Base-by-base conservation (phyloP, 164 flowering plant genomes). In the Euptelea pleiosperma region DNA sequence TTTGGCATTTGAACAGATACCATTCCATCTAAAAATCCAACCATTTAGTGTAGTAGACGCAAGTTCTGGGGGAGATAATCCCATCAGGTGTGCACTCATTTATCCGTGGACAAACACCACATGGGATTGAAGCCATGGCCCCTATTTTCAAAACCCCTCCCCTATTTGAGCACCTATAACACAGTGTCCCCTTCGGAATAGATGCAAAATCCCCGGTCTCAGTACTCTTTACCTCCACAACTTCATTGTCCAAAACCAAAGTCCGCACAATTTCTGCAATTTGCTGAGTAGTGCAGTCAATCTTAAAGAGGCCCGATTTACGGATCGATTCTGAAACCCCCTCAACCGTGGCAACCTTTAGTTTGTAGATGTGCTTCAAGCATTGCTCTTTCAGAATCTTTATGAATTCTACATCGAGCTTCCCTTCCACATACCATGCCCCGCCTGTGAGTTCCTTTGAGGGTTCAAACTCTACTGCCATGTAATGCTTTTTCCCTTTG, bases 61-160 rank as follows among this genome's bases (percentile, higher is more conserved):
- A 90, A 37, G 81, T 79, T 2, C 8, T 58, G 0, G 97, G 92
- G 7, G 89, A 83, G 52, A 90, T 77, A 34, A 80, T 52, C 15
- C 97, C 97, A 70, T 80, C 85, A 6, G 87, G 91, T 8, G 92
- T 75, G 60, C 95, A 90, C 1, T 59, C 42, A 35, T 53, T 70
- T 9, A 85, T 81, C 41, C 71, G 55, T 0, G 95, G 95, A 68
- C 97, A 90, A 61, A 75, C 84, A 33, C 92, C 95, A 54, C 97
- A 90, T 19, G 95, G 97, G 29, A 85, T 78, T 21, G 87, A 77
- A 65, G 86, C 79, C 71, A 85, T 52, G 7, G 80, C 74, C 3
- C 82, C 82, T 0, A 7, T 34, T 26, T 56, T 69, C 1, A 75
- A 64, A 41, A 52, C 77, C 47, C n/a, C n/a, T n/a, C 64, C 65